Evolutionary conservation across 2,329 filamentous ascomycete species (phyloP), one percentile per base, ranked within the genome.

Genomic region (Diaporthe vexans): DNA sequence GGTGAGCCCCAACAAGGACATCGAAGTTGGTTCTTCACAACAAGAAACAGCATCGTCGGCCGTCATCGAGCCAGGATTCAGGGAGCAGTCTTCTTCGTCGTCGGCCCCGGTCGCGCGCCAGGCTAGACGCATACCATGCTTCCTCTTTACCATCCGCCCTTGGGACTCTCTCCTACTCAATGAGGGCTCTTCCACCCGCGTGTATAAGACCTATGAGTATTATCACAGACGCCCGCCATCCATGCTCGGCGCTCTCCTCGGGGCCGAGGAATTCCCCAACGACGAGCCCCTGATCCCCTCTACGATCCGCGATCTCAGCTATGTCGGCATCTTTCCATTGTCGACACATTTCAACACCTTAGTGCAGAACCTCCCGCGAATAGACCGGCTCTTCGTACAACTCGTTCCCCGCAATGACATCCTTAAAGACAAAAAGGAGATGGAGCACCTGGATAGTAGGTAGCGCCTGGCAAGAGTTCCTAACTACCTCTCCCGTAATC

Each of bases 151-250:
- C 35, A 84, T 89, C n/a, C 87, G 89, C 1, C 88, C 88, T 2
- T 95, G 94, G 94, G 87, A 86, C 0, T 87, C 89, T 24, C 78
- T 95, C 0, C 84, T 89, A 2, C 89, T 95, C 76, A 95, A 95
- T 80, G 94, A 96, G 83, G 93, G 93, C 11, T 94, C 93, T 0
- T 94, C 91, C 6, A 88, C 93, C n/a, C 88, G 88, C 73, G 92
- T 91, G 8, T 95, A 94, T 82, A 88, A 88, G 61, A 91, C 90
- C 5, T 93, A 94, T 80, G 91, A 94, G 78, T 94, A 92, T 82
- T 94, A 92, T 79, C 85, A 91, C 48, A 90, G 91, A 58, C 85
- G 87, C 1, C 88, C 92, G 9, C 92, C 91, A 0, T 91, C 91
- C 19, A 86, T 94, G 73, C 83, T 94, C 1, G 85, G 86, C 29